Base-by-base conservation (phyloP, 1,284 basidiomycete genomes). In the Kwoniella shivajii region DNA sequence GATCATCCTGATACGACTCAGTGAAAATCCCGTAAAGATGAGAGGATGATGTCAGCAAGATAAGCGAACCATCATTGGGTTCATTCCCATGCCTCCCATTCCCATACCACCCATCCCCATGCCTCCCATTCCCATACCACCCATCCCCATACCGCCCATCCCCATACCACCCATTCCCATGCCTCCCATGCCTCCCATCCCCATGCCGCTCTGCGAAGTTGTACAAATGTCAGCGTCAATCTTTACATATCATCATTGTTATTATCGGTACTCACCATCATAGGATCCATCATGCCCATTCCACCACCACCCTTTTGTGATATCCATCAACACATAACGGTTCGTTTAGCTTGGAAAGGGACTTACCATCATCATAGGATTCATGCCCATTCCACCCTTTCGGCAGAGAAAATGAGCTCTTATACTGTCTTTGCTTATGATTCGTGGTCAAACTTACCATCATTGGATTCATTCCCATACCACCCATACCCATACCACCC, bases 61-160 rank as follows among this genome's bases (percentile, higher is more conserved):
- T 27, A 49, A 22, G 53, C 49, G 38, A 52, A 64, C 59, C 59
- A 64, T 54, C 54, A 57, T 60, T 6, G 56, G 59, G 46, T 60
- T 56, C 59, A 56, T 56, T n/a, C 58, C 60, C 27, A 51, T 51
- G 10, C 56, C 56, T 3, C 55, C 55, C 46, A 58, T 60, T 16
- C 59, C 57, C 46, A 59, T 49, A 22, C 58, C 61, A 9, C 55
- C 53, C 64, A 63, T 60, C 16, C 64, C 63, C 63, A 65, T 63
- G 10, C 60, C 63, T 7, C 56, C 59, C 47, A 60, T 50, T 24
- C 39, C 53, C 41, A 61, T 46, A 18, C 42, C 45, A 27, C 56
- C 59, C 57, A 55, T 59, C 30, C 57, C 56, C 37, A 44, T 49
- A 24, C 56, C 46, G 18, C 49, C 49, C 49, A 50, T 41, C 7